phyloP scores from a whole-genome alignment of 345 rosid species.

The Balakata baccata region DNA sequence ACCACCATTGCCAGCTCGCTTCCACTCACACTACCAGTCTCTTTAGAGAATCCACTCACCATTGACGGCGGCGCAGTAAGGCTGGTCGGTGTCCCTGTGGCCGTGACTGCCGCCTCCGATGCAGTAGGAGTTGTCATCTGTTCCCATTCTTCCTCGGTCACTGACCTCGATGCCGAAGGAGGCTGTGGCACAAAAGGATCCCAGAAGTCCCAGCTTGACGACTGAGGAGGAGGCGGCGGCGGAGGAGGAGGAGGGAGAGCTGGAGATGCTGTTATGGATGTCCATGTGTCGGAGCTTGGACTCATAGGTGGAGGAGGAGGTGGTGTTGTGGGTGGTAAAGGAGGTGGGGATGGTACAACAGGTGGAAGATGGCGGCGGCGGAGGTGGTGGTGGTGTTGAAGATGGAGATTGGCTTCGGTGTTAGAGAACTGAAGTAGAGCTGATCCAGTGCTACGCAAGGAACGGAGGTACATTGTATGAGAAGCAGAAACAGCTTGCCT shows the following conservation, averaged over 20 bases:
- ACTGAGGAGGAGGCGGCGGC: constrained; percentile 60
- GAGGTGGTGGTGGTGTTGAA: constrained; percentile 27
- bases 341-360: constrained; percentile 24
- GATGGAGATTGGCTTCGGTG: constrained; percentile 63
- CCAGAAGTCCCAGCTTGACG: constrained; percentile 91
- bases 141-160: constrained; percentile 79
- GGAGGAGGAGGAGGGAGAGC: constrained; percentile 49
- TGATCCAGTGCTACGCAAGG: constrained; percentile 78
- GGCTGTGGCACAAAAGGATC: constrained; percentile 64
- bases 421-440: constrained; percentile 72
- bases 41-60: constrained; percentile 66
- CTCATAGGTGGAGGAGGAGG: constrained; percentile 67
- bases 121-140: constrained; percentile 33
- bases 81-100: constrained; percentile 34
- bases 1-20: constrained; percentile 79
- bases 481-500: constrained; percentile 76
- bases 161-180: constrained; percentile 40
- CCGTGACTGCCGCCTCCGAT: constrained; percentile 25
- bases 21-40: constrained; percentile 41
- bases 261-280: constrained; percentile 29
- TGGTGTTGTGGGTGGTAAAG: constrained; percentile 20
- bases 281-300: constrained; percentile 81
- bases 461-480: constrained; percentile 84
- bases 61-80: constrained; percentile 44
- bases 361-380: constrained; percentile 24